A percentile compares a stretch with the other conserved stretches of the same genome.
phyloP scores from a whole-genome alignment of 305 asterid species.

The Nicotiana rustica region DNA sequence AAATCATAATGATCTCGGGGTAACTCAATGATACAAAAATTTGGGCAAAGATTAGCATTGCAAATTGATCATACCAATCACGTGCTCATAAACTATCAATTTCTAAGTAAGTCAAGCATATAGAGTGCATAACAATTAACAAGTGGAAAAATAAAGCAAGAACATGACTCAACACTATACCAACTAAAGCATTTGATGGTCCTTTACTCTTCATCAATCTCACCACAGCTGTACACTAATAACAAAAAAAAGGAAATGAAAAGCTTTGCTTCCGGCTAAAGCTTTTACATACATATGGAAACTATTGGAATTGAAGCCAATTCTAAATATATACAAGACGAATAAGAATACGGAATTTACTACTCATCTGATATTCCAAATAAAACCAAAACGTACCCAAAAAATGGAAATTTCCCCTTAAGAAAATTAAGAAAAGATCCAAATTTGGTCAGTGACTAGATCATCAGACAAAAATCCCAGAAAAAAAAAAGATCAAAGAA shows the following conservation, averaged over 20 bases:
- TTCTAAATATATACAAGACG: constrained; percentile 38
- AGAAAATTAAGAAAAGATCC: not conserved
- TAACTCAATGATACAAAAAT: not conserved
- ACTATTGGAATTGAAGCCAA: constrained; percentile 55
- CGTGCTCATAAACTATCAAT: not conserved
- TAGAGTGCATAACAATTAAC: not conserved
- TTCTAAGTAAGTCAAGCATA: not conserved
- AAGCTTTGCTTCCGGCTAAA: constrained; percentile 43
- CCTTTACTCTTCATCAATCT: constrained; percentile 6
- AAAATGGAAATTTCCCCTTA: not conserved
- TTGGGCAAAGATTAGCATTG: not conserved
- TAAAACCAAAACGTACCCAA: not conserved
- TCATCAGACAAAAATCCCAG: constrained; percentile 39
- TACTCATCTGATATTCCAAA: not conserved
- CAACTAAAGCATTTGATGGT: constrained; percentile 4
- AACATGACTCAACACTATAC: not conserved
- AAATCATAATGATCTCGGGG: not conserved
- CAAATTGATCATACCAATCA: not conserved
- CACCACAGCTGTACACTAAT: not conserved
- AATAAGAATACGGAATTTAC: not conserved
- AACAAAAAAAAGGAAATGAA: not conserved
- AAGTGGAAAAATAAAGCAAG: not conserved
- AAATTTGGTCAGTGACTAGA: constrained; percentile 26
- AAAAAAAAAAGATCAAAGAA: constrained; percentile 37
- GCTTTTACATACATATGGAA: constrained; percentile 33